Base-by-base conservation (phyloP, 2,329 filamentous ascomycete genomes). In the Fusarium chaquense region DNA sequence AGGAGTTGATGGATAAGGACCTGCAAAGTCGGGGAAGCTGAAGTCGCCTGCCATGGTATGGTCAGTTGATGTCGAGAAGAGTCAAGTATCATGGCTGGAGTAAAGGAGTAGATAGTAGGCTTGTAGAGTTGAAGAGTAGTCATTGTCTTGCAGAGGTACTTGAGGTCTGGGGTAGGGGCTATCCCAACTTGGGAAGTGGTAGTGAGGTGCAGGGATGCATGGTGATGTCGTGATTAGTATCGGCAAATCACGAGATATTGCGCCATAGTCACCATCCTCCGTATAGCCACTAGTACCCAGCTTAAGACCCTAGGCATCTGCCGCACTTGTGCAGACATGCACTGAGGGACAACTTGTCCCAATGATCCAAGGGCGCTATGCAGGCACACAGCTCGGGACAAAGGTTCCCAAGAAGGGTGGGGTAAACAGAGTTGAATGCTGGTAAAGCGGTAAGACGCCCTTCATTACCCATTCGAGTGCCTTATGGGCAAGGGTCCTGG, bases 231-330 rank as follows among this genome's bases (percentile, higher is more conserved):
- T 75, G 73, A 75, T 75, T 67, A 64, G 62, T 64, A 51, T 53
- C 63, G 66, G 71, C 63, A 81, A 80, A 83, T 88, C 86, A 88
- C 86, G 86, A 82, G 86, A 78, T 85, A 89, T 89, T 83, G 85
- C 87, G 85, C 83, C 85, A 89, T 89, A 82, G 78, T 73, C 76
- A 72, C 77, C 77, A 83, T 83, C 84, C 4, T 82, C 81, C 79
- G 80, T 63, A 58, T 62, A 66, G 66, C 69, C 70, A 76, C 63
- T 76, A 68, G 72, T 61, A 74, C 64, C 68, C 60, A 67, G 62
- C 55, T 62, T 62, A 50, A 51, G 51, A 58, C 58, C 64, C 61
- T 38, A 45, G 47, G 54, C 33, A 15, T 62, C 63, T 64, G 69
- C 71, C 73, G 74, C 71, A 66, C 73, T 65, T 32, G 52, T 60